Base-by-base conservation (phyloP, 2,329 filamentous ascomycete species). In the Xylariaceae sp. region DNA sequence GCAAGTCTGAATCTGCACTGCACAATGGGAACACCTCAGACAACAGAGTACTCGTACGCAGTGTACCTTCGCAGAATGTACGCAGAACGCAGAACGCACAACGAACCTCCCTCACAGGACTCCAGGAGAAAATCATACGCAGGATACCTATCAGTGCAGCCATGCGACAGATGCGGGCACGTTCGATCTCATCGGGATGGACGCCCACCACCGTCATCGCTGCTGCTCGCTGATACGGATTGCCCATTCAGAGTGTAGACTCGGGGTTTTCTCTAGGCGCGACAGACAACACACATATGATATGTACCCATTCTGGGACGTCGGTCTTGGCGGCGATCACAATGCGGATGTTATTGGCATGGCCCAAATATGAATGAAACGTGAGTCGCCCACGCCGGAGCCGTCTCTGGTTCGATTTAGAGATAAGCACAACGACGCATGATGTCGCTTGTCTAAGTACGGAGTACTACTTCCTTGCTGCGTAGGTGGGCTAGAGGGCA, bases 321-420 rank as follows among this genome's bases (percentile, higher is more conserved):
- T 2, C 53, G 15, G 42, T 51, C 49, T 42, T 50, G 42, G 55
- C 45, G 35, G 37, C 51, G 34, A 34, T 48, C 53, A 57, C 34
- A 11, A 42, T 45, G 15, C 18, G 39, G 2, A 34, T 51, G 23
- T 47, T 15, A 49, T 47, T 45, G 53, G 53, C 56, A 57, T 47
- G 11, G 37, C 15, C 30, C 23, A 45, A 51, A 10, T 10, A 11
- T 18, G 18, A 23, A 37, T 51, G 37, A 49, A 45, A 39, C 35
- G 18, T 53, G 42, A 58, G 50, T 57, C 56, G 53, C 39, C 58
- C 58, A 61, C 58, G 58, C 61, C 13, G 61, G 54, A 34, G 23
- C 37, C 45, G 34, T 8, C 30, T 51, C 13, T 35, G 52, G 23
- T 23, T 35, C 15, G 23, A 11, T 35, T 39, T 13, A 53, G 2